Evolutionary conservation across 768 basidiomycete genomes (phyloP).

Genomic region (Leccinum pellstonianum): DNA sequence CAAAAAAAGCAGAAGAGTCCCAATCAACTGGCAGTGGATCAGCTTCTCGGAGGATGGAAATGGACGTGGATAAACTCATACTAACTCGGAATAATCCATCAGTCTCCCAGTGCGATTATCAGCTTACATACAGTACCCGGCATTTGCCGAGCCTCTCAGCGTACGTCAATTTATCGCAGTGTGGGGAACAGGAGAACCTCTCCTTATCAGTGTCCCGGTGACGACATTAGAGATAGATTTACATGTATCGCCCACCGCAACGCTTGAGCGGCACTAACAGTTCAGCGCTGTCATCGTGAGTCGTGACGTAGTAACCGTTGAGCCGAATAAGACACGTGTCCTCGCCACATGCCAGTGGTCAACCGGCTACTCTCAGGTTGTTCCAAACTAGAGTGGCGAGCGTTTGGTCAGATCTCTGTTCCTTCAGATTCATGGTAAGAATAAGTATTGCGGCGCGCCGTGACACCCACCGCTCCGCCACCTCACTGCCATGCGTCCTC

Average conservation of each 20-base stretch:
- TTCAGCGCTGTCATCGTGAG: not conserved
- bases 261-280: not conserved
- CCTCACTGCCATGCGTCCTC: constrained; percentile 2
- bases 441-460: constrained; percentile 7
- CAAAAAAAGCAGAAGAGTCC: not conserved
- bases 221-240: not conserved
- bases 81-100: not conserved
- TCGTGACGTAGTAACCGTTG: not conserved
- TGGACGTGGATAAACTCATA: constrained; percentile 12
- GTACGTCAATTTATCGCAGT: not conserved
- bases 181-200: not conserved
- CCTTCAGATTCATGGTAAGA: constrained; percentile 12
- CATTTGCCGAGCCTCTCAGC: constrained; percentile 10
- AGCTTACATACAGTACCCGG: constrained; percentile 7
- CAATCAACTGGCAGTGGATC: not conserved
- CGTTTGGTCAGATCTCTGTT: constrained; percentile 12
- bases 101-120: not conserved
- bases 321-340: constrained; percentile 10
- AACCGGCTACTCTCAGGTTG: not conserved
- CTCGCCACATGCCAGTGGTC: constrained; percentile 16
- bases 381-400: constrained; percentile 2
- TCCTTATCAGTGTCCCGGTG: not conserved
- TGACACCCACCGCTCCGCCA: constrained; percentile 2
- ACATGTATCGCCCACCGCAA: not conserved
- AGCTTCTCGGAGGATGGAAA: constrained; percentile 8